Evolutionary conservation across 176 grass and related monocot genomes (phyloP).

Genomic region (Musa troglodytarum): DNA sequence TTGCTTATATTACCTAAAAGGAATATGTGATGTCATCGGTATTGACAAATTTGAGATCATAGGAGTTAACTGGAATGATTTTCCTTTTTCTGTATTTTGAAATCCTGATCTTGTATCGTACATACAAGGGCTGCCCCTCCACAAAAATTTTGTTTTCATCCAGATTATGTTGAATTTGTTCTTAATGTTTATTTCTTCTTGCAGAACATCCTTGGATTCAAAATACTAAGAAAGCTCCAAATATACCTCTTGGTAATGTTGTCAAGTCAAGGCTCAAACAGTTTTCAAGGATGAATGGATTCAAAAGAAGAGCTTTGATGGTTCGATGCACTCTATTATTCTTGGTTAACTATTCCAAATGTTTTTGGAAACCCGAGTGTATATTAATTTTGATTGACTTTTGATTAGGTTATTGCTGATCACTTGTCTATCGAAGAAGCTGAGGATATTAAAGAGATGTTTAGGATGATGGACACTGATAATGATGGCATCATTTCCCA

Average conservation of each 20-base stretch:
- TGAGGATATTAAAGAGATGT: constrained; percentile 96
- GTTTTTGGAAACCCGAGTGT: constrained; percentile 1
- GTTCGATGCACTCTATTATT: constrained; percentile 26
- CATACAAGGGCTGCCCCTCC: neutral
- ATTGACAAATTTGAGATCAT: neutral
- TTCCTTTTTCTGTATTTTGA: no score
- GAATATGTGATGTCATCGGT: neutral
- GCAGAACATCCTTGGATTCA: constrained; percentile 89
- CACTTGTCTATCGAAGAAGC: constrained; percentile 92
- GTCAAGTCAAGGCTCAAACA: constrained; percentile 97
- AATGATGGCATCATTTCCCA: constrained; percentile 83
- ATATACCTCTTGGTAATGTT: constrained; percentile 97
- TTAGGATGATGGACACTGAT: constrained; percentile 88
- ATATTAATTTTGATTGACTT: neutral
- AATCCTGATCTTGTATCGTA: neutral
- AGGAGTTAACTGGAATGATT: no score
- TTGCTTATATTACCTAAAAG: neutral
- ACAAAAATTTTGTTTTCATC: no score
- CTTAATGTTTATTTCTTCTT: neutral
- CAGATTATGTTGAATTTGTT: no score
- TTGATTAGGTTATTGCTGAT: constrained; percentile 80
- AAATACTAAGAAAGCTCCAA: constrained; percentile 93
- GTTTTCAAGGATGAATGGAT: constrained; percentile 98
- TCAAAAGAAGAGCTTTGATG: constrained; percentile 96
- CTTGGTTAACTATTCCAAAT: constrained; percentile 3